Percentiles rank a stretch among this genome's conserved stretches.
Conservation (phyloP, 2,329 filamentous ascomycete species). For the Beauveria medogensis region DNA sequence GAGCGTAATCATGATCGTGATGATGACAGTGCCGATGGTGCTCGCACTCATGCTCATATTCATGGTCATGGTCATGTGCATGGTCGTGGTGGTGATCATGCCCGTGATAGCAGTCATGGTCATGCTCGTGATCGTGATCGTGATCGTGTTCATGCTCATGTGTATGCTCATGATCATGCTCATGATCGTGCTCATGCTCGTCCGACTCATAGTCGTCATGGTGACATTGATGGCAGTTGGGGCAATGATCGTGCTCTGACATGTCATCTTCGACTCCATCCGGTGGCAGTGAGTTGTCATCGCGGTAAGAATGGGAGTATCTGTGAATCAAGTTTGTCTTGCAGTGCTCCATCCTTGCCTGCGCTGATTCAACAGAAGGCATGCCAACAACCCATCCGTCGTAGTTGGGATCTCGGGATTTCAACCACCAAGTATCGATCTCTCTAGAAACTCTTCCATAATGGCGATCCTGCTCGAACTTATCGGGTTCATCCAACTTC, state of each 20-base stretch:
- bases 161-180: constrained; percentile 13
- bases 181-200: constrained; percentile 40
- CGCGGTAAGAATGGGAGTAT: constrained; percentile 38
- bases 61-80: constrained; percentile 24
- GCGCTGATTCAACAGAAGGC: constrained; percentile 52
- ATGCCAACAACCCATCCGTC: constrained; percentile 51
- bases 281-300: constrained; percentile 30
- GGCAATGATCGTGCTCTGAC: constrained; percentile 27
- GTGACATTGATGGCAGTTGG: constrained; percentile 15
- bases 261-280: constrained; percentile 31
- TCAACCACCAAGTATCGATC: constrained; percentile 58
- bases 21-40: constrained; percentile 25
- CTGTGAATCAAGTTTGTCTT: constrained; percentile 52
- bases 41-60: constrained; percentile 32
- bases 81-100: constrained; percentile 26
- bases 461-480: constrained; percentile 49
- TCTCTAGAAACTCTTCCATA: constrained; percentile 57
- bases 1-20: constrained; percentile 29
- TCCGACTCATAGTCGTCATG: constrained; percentile 40
- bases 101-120: constrained; percentile 17
- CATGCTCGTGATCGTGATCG: constrained; percentile 13
- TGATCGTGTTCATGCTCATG: constrained; percentile 13
- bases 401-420: constrained; percentile 51
- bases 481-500: constrained; percentile 45
- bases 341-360: constrained; percentile 48